Evolutionary conservation across 768 basidiomycete genomes (phyloP).

Genomic region (Kwoniella dejecticola): DNA sequence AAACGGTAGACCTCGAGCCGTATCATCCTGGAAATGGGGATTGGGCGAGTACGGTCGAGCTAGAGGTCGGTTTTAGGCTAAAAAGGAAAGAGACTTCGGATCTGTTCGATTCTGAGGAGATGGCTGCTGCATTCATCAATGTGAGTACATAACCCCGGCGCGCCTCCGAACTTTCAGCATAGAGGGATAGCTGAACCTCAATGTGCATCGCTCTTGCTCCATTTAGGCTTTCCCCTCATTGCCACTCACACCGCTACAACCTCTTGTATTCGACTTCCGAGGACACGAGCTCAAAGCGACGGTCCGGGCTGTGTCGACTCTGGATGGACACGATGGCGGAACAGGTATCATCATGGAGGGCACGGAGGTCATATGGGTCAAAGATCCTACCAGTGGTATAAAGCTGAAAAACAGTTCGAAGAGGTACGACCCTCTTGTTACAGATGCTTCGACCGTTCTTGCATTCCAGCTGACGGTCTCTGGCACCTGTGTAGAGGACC

Average conservation of each 20-base stretch:
- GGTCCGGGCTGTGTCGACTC: slow-evolving; percentile 68
- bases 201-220: slow-evolving; percentile 55
- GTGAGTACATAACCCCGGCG: slow-evolving; percentile 41
- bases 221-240: slow-evolving; percentile 71
- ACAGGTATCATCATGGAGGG: slow-evolving; percentile 84
- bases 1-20: slow-evolving; percentile 70
- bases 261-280: slow-evolving; percentile 82
- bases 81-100: slow-evolving; percentile 59
- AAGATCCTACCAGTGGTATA: slow-evolving; percentile 75
- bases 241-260: slow-evolving; percentile 69
- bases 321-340: slow-evolving; percentile 57
- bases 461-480: background rate
- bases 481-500: slow-evolving; percentile 64
- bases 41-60: slow-evolving; percentile 67
- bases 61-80: slow-evolving; percentile 63
- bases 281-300: slow-evolving; percentile 75
- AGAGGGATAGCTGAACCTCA: background rate
- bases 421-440: slow-evolving; percentile 62
- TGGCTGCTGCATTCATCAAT: slow-evolving; percentile 68
- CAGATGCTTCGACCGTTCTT: too few species aligned
- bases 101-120: slow-evolving; percentile 85
- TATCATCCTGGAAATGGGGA: slow-evolving; percentile 59
- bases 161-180: too few species aligned
- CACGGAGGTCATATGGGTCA: slow-evolving; percentile 88
- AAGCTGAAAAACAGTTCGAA: slow-evolving; percentile 90